Percentiles rank a stretch among this genome's conserved stretches.
These are phyloP conservation scores for Macrocystidia cucumis DNA, from an alignment of 1,284 basidiomycete genomes.

Conservation along the genomic window DNA sequence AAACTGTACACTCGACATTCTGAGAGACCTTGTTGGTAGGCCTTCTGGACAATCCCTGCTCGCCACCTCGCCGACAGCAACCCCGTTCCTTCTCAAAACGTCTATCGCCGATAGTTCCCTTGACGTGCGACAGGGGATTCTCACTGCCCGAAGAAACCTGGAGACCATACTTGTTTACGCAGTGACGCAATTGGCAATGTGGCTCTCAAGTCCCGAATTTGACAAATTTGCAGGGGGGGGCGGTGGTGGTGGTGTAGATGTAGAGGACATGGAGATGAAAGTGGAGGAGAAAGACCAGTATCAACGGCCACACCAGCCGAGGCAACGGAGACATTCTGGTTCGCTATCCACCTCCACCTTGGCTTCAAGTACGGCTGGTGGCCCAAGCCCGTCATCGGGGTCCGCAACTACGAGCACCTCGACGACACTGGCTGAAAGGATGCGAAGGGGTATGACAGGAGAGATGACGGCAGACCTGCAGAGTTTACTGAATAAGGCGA, in stretches of 20 bases:
- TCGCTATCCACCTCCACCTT: no score
- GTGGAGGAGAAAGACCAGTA: constrained; percentile 40
- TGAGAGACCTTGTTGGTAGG: constrained; percentile 51
- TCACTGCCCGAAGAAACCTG: constrained; percentile 49
- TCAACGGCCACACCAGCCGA: constrained; percentile 33
- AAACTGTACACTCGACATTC: constrained; percentile 62
- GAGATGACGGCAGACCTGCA: constrained; percentile 74
- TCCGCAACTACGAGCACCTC: no score
- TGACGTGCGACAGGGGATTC: constrained; percentile 48
- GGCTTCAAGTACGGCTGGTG: no score
- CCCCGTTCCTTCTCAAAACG: no score
- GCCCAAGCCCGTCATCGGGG: no score
- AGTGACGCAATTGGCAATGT: constrained; percentile 71
- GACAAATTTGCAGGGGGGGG: constrained; percentile 34
- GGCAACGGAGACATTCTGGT: no score
- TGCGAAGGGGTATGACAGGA: constrained; percentile 66
- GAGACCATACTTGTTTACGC: constrained; percentile 72
- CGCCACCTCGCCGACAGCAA: constrained; percentile 27
- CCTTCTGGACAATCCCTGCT: constrained; percentile 40
- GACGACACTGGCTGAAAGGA: constrained; percentile 49
- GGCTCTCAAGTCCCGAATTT: constrained; percentile 62
- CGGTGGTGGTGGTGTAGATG: no score
- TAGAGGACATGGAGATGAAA: constrained; percentile 29
- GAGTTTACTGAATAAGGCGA: constrained; percentile 56
- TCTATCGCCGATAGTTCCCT: no score